Evolutionary conservation across 1,284 basidiomycete species (phyloP), one percentile per base, ranked within the genome.

Genomic region (Papiliotrema terrestris): DNA sequence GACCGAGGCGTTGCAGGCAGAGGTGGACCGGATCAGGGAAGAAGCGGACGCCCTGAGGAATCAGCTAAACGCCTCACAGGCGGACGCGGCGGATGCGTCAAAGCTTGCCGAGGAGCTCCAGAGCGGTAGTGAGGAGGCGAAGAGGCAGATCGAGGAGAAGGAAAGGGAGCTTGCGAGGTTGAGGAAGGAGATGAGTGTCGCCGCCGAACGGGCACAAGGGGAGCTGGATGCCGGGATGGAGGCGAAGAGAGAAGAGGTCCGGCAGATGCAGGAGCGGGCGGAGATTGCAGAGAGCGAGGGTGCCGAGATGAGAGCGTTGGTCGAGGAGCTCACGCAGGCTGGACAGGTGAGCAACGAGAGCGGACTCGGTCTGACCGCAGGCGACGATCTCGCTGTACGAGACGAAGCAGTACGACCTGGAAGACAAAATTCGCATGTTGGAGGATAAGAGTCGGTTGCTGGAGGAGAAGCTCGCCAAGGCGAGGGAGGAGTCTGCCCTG

Each of bases 311-410:
- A 69, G 66, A 52, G 69, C 68, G 42, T 58, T 73, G 36, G 68
- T 72, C 20, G 75, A 78, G 47, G 67, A 74, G 54, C 54, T 77
- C 46, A 72, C 68, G 0, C 66, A 67, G 14, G 72, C 73, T 8
- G 73, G 73, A 3, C 69, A 72, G 56, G 72, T 74, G 56, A 65
- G 72, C 63, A 15, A 2, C 22, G 13, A 41, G 1, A 29, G 48
- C 8, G 20, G 14, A 17, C 19, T 17, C 20, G 15, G 43, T 14
- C 20, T 51, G 35, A 37, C 45, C 54, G 44, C 54, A 91, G 88
- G 89, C 92, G 83, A 92, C 89, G 1, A 92, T 93, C 61, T 89
- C 88, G 36, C 79, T 95, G 36, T 96, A 96, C 68, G 93, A 98
- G 78, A 79, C 80, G 22, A 82, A 83, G 61, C 83, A 87, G 49